phyloP scores from a whole-genome alignment of 1,139 yeast species.

The Lodderomyces pseudojiufengensis region DNA sequence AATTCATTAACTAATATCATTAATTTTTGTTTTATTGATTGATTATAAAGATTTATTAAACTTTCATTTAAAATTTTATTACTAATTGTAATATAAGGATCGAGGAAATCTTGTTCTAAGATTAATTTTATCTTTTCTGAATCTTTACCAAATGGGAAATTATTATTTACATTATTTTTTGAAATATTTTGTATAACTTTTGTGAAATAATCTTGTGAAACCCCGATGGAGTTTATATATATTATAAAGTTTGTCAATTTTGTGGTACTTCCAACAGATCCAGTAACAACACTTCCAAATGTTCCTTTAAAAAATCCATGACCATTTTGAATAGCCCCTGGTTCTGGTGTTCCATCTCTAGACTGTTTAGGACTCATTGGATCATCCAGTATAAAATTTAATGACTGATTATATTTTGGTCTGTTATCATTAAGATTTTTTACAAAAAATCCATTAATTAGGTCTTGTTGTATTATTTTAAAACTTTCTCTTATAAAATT shows the following conservation, averaged over 20 bases:
- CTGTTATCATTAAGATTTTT: constrained; percentile 54
- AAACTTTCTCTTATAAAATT: constrained; percentile 39
- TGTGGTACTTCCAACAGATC: constrained; percentile 23
- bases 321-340: constrained; percentile 10
- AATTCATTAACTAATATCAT: constrained; percentile 49
- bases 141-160: constrained; percentile 58
- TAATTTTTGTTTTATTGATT: constrained; percentile 50
- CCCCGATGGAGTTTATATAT: constrained; percentile 58
- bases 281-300: constrained; percentile 41
- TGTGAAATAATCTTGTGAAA: constrained; percentile 52
- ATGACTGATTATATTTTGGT: constrained; percentile 48
- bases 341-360: constrained; percentile 37
- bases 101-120: constrained; percentile 34
- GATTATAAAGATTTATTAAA: constrained; percentile 54
- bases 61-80: constrained; percentile 51
- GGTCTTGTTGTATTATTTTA: constrained; percentile 33
- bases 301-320: constrained; percentile 45
- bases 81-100: constrained; percentile 38
- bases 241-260: constrained; percentile 49
- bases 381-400: constrained; percentile 24
- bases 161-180: constrained; percentile 30
- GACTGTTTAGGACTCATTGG: constrained; percentile 21
- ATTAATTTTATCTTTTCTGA: constrained; percentile 38
- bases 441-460: constrained; percentile 38
- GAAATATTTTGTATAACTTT: constrained; percentile 41